Percentiles rank a stretch among this genome's conserved stretches.
Evolutionary conservation across 2,329 filamentous ascomycete species (phyloP).

Genomic region (Chrysoporthe deuterocubensis): DNA sequence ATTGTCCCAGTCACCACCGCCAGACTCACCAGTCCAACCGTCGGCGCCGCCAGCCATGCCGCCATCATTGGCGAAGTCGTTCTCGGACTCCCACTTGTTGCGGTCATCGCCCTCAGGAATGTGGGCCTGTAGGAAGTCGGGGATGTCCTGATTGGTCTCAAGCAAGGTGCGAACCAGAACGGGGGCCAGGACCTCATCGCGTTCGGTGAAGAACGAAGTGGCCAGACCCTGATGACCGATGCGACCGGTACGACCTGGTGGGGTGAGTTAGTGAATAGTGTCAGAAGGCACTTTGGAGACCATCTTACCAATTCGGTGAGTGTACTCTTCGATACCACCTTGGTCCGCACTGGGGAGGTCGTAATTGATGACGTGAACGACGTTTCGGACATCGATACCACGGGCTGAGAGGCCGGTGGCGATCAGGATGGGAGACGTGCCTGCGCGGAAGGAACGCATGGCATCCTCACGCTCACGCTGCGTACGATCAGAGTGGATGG

Average conservation of each 20-base stretch:
- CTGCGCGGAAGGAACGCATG: slow-evolving; percentile 80
- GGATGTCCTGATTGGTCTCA: slow-evolving; percentile 77
- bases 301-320: slow-evolving; percentile 83
- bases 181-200: slow-evolving; percentile 72
- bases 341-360: slow-evolving; percentile 76
- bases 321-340: slow-evolving; percentile 92
- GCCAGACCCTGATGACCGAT: slow-evolving; percentile 88
- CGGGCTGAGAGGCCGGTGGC: slow-evolving; percentile 86
- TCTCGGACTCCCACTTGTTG: slow-evolving; percentile 57
- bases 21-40: slow-evolving; percentile 35
- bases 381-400: slow-evolving; percentile 84
- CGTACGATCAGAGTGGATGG: slow-evolving; percentile 85
- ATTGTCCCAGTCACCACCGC: slow-evolving; percentile 25
- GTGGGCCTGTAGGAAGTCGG: slow-evolving; percentile 76
- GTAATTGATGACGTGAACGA: slow-evolving; percentile 92
- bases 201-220: slow-evolving; percentile 85
- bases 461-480: slow-evolving; percentile 92
- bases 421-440: slow-evolving; percentile 77
- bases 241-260: slow-evolving; percentile 83
- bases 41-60: slow-evolving; percentile 27
- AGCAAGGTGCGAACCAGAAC: slow-evolving; percentile 80
- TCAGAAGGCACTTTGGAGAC: neutral
- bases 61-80: slow-evolving; percentile 28
- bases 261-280: neutral
- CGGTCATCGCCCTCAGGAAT: slow-evolving; percentile 59